Evolutionary conservation across 768 basidiomycete species (phyloP), one percentile per base, ranked within the genome.

Genomic region (Rhizopogon vesiculosus): DNA sequence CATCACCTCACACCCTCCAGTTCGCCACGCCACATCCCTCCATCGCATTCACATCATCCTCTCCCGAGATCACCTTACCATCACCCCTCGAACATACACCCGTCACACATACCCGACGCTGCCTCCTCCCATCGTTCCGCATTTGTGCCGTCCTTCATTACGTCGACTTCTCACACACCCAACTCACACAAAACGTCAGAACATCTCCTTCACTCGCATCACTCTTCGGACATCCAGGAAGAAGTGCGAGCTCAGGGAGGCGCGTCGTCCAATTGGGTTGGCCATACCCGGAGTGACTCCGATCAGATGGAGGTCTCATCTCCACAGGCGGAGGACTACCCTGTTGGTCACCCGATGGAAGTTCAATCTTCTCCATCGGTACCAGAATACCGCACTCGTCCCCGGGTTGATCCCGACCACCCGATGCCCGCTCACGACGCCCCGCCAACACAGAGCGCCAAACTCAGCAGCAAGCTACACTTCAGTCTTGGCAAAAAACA

Each of bases 401-500:
- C 78, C 3, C 70, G 70, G 52, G 56, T 75, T 56, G 69, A 75
- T 55, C 69, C 66, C 3, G 77, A 78, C 56, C 62, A 63, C n/a
- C 54, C 62, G 43, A 60, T 58, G 43, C 72, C 74, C 53, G 67
- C 64, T 10, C 73, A 76, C 51, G 75, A 76, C 50, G 60, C 66
- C 25, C 61, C 70, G 33, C 76, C 78, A 48, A 57, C 75, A 9
- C 75, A 80, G 35, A 73, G 72, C 59, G 75, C 76, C 68, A 85
- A 82, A 62, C 72, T 83, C 53, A 76, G 80, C 62, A 87, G 84
- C 68, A 70, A 85, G 22, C 74, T 80, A 48, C 73, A 76, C 45
- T 76, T 88, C 58, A 75, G 80, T 38, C 83, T 89, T 63, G 80
- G 79, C 59, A 91, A 86, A 78, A 90, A 89, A 71, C 76, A 74